These are phyloP conservation scores for Sporothrix globosa DNA, from an alignment of 2,329 filamentous ascomycete genomes.

Conservation along the genomic window DNA sequence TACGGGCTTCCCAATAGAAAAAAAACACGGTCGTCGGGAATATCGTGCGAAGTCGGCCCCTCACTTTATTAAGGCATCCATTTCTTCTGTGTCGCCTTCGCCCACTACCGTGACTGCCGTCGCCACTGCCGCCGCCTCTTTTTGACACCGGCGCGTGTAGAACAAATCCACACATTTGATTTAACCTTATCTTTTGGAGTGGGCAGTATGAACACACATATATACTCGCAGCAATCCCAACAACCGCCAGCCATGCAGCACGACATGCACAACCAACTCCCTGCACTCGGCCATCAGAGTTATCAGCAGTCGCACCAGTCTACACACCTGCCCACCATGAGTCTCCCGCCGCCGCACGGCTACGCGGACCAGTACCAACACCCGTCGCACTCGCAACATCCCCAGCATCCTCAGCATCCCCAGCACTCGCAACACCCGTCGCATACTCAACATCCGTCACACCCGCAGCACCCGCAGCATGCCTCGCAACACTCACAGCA, in stretches of 20 bases:
- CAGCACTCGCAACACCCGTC: conserved; percentile 16
- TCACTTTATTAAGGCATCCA: not conserved
- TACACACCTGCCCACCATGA: conserved; percentile 34
- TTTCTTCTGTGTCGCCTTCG: not conserved
- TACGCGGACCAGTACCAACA: conserved; percentile 35
- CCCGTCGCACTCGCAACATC: conserved; percentile 21
- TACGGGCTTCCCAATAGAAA: not conserved
- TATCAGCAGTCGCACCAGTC: conserved; percentile 29
- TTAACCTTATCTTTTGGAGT: not conserved
- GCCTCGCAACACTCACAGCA: conserved; percentile 3
- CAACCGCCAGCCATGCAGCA: conserved; percentile 33
- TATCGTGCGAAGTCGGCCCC: conserved; percentile 5
- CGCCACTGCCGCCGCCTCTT: not conserved
- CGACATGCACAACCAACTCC: conserved; percentile 35
- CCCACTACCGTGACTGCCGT: not conserved
- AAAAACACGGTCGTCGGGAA: conserved; percentile 3
- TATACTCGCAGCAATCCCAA: conserved; percentile 33
- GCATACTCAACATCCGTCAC: conserved; percentile 11
- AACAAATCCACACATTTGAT: not conserved
- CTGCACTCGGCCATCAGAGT: conserved; percentile 33
- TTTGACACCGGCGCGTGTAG: conserved; percentile 7
- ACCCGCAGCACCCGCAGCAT: conserved; percentile 9
- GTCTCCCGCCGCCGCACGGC: conserved; percentile 33
- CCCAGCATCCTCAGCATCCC: conserved; percentile 12
- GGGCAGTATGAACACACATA: conserved; percentile 33